phyloP scores from a whole-genome alignment of 805 yeast species.

The Brettanomyces naardenensis region DNA sequence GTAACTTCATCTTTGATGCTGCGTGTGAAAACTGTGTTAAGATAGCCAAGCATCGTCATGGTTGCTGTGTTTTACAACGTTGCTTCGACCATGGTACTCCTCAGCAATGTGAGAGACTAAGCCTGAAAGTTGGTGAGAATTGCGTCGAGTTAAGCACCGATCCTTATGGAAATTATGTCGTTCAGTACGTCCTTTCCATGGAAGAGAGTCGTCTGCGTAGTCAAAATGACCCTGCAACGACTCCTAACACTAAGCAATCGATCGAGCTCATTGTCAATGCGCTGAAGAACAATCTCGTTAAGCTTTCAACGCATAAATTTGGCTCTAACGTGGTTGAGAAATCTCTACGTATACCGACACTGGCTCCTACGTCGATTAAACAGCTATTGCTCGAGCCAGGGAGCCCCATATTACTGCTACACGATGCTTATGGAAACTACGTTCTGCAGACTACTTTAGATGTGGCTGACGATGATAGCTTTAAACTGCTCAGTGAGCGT shows the following conservation, averaged over 20 bases:
- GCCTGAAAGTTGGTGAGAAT: constrained; percentile 57
- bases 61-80: constrained; percentile 94
- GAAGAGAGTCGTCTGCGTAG: constrained; percentile 27
- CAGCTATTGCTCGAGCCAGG: constrained; percentile 30
- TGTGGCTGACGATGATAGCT: constrained; percentile 44
- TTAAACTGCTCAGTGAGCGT: constrained; percentile 44
- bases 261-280: constrained; percentile 22
- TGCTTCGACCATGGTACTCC: constrained; percentile 84
- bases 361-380: constrained; percentile 37
- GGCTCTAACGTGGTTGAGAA: constrained; percentile 57
- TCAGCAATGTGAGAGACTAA: constrained; percentile 60
- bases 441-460: constrained; percentile 53
- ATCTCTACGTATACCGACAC: constrained; percentile 38
- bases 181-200: constrained; percentile 71
- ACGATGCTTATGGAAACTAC: constrained; percentile 54
- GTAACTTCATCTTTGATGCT: constrained; percentile 86
- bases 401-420: constrained; percentile 35
- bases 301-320: constrained; percentile 50
- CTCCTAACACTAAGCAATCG: constrained; percentile 24
- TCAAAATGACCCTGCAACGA: constrained; percentile 19
- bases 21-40: constrained; percentile 65
- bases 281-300: constrained; percentile 23
- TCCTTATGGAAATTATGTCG: constrained; percentile 96
- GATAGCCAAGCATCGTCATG: constrained; percentile 93
- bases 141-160: constrained; percentile 71